Conservation (phyloP, 2,329 filamentous ascomycete species). For the Amauroascus niger region DNA sequence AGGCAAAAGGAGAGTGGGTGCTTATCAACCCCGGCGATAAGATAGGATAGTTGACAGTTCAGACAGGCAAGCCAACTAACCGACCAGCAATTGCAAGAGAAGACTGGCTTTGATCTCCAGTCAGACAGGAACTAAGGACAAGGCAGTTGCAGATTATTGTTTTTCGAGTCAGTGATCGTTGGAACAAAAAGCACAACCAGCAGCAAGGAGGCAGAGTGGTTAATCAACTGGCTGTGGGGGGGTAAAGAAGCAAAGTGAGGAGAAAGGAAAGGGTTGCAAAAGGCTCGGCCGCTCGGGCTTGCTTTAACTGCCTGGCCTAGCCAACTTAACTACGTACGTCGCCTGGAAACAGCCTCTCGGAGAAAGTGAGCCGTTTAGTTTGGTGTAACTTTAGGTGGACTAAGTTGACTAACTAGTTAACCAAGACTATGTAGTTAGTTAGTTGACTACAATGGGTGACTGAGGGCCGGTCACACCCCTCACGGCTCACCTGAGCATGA, state of each 20-base stretch:
- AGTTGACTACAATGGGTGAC: too few species aligned
- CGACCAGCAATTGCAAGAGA: conserved; percentile 1
- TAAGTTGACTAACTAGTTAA: too few species aligned
- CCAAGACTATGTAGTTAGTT: too few species aligned
- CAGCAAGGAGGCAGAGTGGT: not conserved
- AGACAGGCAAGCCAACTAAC: not conserved
- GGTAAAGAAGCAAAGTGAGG: not conserved
- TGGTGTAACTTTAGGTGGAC: too few species aligned
- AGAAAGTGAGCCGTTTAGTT: not conserved
- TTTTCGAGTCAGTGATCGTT: not conserved
- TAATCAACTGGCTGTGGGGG: too few species aligned
- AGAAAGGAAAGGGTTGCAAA: not conserved
- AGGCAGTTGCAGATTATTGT: not conserved
- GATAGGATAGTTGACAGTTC: not conserved
- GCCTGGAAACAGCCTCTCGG: not conserved
- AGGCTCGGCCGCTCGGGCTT: not conserved
- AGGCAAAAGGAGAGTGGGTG: not conserved
- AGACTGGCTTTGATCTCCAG: not conserved
- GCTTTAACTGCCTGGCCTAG: too few species aligned
- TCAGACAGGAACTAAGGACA: conserved; percentile 1
- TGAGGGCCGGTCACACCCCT: not conserved
- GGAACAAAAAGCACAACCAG: not conserved
- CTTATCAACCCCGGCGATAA: conserved; percentile 11
- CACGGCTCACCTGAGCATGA: not conserved
- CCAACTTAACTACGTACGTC: too few species aligned